Evolutionary conservation across 495 filamentous ascomycete genomes (phyloP), one percentile per base, ranked within the genome.

Genomic region (Echria macrotheca): DNA sequence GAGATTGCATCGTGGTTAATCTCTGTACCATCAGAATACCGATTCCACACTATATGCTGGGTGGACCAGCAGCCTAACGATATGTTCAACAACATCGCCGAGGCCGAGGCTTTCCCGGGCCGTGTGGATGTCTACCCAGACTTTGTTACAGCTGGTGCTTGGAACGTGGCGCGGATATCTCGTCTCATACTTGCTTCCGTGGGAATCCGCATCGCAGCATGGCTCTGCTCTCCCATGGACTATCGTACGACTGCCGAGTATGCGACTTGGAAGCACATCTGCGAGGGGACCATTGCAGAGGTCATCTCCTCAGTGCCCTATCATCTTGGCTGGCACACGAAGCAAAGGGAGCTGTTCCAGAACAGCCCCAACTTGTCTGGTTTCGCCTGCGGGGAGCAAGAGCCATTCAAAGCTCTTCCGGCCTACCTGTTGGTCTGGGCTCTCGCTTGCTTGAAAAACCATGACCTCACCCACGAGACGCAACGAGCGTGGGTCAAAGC

Each of bases 221-320:
- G 73, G 72, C 49, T 70, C 10, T 68, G 63, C 55, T 47, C 65
- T 12, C 76, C 75, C 0, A 61, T 62, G n/a, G 73, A 78, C 54
- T 78, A 77, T 51, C 63, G 72, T 19, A 72, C 66, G 0, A 76
- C 72, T 11, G 63, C 72, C 22, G 73, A 76, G 58, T 79, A 78
- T 50, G 66, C 64, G n/a, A 61, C 60, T 1, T 65, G 67, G 4
- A 59, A 56, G 5, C 45, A 58, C 21, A 63, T 69, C 17, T 72
- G 70, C 54, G 62, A 63, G 29, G 64, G 66, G 8, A 63, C 59
- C 23, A 71, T 77, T 40, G 52, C 68, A 2, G 76, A 78, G 41
- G 61, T 78, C 28, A 64, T 78, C 28, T 69, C 76, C 6, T 73
- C 70, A 1, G 69, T 77, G 31, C 76, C 76, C 3, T 79, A 71